A percentile compares a stretch with the other conserved stretches of the same genome.
phyloP scores from a whole-genome alignment of 2,329 filamentous ascomycete genomes.

The Exserohilum rostratum region DNA sequence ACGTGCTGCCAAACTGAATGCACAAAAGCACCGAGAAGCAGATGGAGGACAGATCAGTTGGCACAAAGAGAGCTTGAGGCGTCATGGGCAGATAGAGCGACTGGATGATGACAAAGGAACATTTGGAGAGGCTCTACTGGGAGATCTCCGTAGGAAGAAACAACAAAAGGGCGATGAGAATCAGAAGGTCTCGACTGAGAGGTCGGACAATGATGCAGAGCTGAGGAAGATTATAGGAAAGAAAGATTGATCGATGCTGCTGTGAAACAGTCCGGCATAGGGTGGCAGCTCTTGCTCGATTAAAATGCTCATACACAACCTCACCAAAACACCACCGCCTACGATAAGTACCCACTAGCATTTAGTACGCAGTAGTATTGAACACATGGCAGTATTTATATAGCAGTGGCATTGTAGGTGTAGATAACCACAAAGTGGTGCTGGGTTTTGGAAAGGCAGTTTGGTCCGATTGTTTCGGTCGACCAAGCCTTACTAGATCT shows the following conservation, averaged over 20 bases:
- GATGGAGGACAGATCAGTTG: slow-evolving; percentile 62
- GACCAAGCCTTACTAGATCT: too few species aligned
- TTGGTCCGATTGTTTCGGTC: too few species aligned
- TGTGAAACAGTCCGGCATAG: background rate
- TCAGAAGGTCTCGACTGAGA: slow-evolving; percentile 35
- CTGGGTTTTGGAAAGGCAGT: too few species aligned
- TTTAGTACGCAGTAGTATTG: too few species aligned
- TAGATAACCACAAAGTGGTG: too few species aligned
- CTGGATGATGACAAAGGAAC: slow-evolving; percentile 47
- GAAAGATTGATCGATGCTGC: slow-evolving; percentile 29
- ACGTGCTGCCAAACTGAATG: slow-evolving; percentile 69
- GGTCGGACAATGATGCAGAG: slow-evolving; percentile 47
- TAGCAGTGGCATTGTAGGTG: too few species aligned
- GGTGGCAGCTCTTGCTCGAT: background rate
- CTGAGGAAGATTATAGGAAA: slow-evolving; percentile 48
- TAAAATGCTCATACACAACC: too few species aligned
- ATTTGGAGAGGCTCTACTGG: slow-evolving; percentile 42
- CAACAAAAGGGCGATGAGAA: slow-evolving; percentile 31
- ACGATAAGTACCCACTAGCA: too few species aligned
- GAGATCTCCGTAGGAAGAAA: slow-evolving; percentile 41
- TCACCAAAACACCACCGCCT: too few species aligned
- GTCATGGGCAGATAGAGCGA: slow-evolving; percentile 58
- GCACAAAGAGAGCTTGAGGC: slow-evolving; percentile 60
- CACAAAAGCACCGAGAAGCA: slow-evolving; percentile 63
- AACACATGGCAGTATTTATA: too few species aligned